Conservation (phyloP, 1,284 basidiomycete genomes). For the Cryptococcus sp. region DNA sequence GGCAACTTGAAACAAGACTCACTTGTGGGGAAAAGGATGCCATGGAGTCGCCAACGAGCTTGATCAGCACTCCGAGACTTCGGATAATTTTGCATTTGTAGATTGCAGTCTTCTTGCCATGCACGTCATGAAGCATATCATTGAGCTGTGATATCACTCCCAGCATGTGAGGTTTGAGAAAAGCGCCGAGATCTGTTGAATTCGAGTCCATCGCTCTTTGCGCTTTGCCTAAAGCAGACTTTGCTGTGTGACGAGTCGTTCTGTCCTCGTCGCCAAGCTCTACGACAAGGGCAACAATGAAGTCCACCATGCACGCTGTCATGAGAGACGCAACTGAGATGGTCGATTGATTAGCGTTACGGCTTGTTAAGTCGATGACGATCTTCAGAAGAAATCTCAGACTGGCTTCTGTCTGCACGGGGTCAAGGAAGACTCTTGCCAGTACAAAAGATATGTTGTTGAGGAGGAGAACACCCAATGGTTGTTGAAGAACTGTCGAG, state of each 20-base stretch:
- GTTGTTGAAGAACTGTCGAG: conserved; percentile 58
- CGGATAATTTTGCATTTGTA: conserved; percentile 74
- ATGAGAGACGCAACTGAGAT: conserved; percentile 49
- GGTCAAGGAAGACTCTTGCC: conserved; percentile 68
- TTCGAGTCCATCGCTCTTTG: conserved; percentile 22
- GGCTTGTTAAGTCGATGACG: conserved; percentile 43
- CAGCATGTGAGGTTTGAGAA: conserved; percentile 74
- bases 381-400: conserved; percentile 66
- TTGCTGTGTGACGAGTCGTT: conserved; percentile 56
- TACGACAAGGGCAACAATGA: conserved; percentile 74
- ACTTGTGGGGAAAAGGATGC: conserved; percentile 82
- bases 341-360: conserved; percentile 6
- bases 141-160: conserved; percentile 79
- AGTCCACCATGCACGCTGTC: conserved; percentile 65
- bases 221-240: conserved; percentile 65
- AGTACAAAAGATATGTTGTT: conserved; percentile 68
- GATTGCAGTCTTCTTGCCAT: conserved; percentile 67
- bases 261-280: conserved; percentile 68
- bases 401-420: conserved; percentile 60
- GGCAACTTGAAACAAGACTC: conserved; percentile 15
- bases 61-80: conserved; percentile 74
- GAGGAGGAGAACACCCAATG: conserved; percentile 63
- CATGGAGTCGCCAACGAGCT: conserved; percentile 70
- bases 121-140: conserved; percentile 77
- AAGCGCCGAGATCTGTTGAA: conserved; percentile 58